phyloP scores from a whole-genome alignment of 805 yeast species.

The Metschnikowia anglica region DNA sequence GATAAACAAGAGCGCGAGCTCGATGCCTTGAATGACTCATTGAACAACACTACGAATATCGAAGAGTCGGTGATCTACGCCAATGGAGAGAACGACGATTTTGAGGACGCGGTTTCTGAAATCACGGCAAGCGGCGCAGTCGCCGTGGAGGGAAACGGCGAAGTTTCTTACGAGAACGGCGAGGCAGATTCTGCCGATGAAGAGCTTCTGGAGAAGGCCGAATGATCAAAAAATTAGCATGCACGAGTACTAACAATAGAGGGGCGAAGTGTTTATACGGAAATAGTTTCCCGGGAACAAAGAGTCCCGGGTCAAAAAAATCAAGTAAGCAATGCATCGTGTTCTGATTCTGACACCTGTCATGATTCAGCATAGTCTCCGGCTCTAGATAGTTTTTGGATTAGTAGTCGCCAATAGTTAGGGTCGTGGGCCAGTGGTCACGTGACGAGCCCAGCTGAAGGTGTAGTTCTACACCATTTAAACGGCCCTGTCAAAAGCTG shows the following conservation, averaged over 20 bases:
- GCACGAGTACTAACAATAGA: neutral
- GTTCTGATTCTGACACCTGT: too few relatives aligned
- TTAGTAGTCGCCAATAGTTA: too few relatives aligned
- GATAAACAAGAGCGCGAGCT: slow-evolving; percentile 19
- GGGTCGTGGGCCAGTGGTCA: too few relatives aligned
- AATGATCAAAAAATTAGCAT: neutral
- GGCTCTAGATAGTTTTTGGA: too few relatives aligned
- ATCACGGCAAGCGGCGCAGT: neutral
- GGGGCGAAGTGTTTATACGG: too few relatives aligned
- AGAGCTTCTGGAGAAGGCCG: neutral
- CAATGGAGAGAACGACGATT: slow-evolving; percentile 43
- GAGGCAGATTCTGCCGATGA: slow-evolving; percentile 14
- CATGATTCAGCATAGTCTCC: too few relatives aligned
- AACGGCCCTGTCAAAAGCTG: too few relatives aligned
- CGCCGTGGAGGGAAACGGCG: slow-evolving; percentile 1
- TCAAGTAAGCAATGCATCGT: too few relatives aligned
- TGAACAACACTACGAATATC: slow-evolving; percentile 24
- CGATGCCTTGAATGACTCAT: slow-evolving; percentile 20
- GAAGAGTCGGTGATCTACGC: slow-evolving; percentile 36
- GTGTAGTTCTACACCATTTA: too few relatives aligned
- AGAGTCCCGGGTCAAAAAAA: too few relatives aligned
- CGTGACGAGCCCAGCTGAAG: too few relatives aligned
- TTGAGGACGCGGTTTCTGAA: slow-evolving; percentile 12
- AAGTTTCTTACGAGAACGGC: slow-evolving; percentile 13
- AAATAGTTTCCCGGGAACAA: too few relatives aligned